Conservation (phyloP, 2,329 filamentous ascomycete species). For the Arachnomyces sp. region DNA sequence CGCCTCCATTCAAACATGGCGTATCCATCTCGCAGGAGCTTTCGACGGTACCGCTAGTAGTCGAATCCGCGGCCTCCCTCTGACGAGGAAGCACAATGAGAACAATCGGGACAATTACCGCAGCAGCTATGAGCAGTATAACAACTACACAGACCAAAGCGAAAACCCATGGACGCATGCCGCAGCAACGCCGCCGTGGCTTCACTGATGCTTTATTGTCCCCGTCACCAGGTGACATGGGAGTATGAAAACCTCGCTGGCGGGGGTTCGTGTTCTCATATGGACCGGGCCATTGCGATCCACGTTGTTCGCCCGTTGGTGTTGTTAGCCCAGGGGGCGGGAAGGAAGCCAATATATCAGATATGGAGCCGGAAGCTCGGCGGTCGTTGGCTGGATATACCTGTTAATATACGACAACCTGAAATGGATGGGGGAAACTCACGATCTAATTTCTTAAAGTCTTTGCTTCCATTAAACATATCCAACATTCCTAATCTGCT, state of each 20-base stretch:
- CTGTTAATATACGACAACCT: constrained; percentile 7
- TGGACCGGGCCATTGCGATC: constrained; percentile 31
- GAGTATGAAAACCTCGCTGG: constrained; percentile 11
- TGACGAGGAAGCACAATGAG: constrained; percentile 53
- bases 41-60: constrained; percentile 19
- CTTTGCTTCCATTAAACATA: constrained; percentile 30
- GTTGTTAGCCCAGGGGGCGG: constrained; percentile 51
- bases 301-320: constrained; percentile 25
- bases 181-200: constrained; percentile 63
- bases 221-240: constrained; percentile 20
- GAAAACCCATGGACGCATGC: constrained; percentile 73
- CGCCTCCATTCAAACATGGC: constrained; percentile 72
- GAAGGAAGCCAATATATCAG: constrained; percentile 59
- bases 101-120: constrained; percentile 68
- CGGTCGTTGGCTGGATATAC: constrained; percentile 14
- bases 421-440: constrained; percentile 11
- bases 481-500: constrained; percentile 50
- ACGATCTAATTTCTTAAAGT: constrained; percentile 22
- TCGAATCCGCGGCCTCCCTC: constrained; percentile 30
- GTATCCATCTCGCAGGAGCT: constrained; percentile 51
- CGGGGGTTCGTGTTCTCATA: constrained; percentile 29
- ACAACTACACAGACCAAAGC: constrained; percentile 58
- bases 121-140: constrained; percentile 67
- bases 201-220: constrained; percentile 14
- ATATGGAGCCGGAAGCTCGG: constrained; percentile 48